phyloP scores from a whole-genome alignment of 139 green algal species.

The Picochlorum sp. region DNA sequence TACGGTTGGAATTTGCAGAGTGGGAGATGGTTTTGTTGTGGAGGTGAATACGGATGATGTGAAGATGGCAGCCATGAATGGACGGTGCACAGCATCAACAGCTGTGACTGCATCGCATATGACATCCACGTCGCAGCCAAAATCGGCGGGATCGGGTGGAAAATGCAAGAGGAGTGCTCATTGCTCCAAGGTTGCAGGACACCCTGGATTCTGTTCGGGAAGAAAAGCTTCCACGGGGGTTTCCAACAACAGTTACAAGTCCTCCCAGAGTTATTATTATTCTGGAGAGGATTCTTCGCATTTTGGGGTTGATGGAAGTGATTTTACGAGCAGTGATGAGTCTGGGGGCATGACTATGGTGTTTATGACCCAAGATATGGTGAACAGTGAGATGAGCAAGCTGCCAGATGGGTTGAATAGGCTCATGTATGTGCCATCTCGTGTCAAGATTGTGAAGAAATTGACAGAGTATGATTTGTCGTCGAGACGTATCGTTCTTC shows the following conservation, averaged over 20 bases:
- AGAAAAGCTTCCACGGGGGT: conserved; percentile 24
- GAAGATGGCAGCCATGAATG: neutral
- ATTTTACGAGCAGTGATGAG: neutral
- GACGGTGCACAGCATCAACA: conserved; percentile 8
- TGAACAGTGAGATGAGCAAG: neutral
- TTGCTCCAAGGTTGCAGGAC: conserved; percentile 44
- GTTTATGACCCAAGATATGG: neutral
- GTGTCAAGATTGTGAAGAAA: conserved; percentile 13
- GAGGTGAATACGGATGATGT: conserved; percentile 40
- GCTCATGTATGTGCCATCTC: conserved; percentile 13
- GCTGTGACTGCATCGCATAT: conserved; percentile 20
- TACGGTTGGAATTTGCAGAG: conserved; percentile 46
- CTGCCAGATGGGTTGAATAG: conserved; percentile 16
- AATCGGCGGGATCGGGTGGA: neutral
- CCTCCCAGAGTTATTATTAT: neutral
- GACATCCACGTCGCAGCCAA: conserved; percentile 14
- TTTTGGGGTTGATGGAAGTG: neutral
- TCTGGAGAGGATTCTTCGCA: neutral
- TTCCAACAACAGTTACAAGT: conserved; percentile 5
- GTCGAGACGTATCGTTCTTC: conserved; percentile 26
- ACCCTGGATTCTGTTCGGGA: conserved; percentile 45
- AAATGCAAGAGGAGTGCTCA: conserved; percentile 35
- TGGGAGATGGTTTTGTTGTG: conserved; percentile 39
- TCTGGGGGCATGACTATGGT: neutral
- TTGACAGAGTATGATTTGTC: conserved; percentile 34